Percentiles rank a stretch among this genome's conserved stretches.
Conservation (phyloP, 1,284 basidiomycete genomes). For the Austroboletus niveus region DNA sequence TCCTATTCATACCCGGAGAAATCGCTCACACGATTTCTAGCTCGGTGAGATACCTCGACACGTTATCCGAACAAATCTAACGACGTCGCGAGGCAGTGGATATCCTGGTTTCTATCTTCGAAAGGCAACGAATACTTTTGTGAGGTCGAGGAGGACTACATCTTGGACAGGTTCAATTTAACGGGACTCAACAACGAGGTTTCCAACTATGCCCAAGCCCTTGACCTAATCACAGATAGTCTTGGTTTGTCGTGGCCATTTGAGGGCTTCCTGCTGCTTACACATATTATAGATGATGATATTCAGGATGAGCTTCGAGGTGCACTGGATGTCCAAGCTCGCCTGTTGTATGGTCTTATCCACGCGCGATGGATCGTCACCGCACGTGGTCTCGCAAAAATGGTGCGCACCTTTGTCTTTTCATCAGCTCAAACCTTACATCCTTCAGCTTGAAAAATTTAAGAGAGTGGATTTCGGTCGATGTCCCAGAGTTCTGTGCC, state of each 20-base stretch:
- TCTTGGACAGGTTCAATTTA: constrained; percentile 96
- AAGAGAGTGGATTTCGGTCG: constrained; percentile 95
- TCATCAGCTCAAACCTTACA: constrained; percentile 5
- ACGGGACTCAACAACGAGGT: constrained; percentile 97
- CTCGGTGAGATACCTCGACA: constrained; percentile 38
- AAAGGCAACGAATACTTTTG: constrained; percentile 98
- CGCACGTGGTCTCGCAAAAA: constrained; percentile 88
- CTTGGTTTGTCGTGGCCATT: constrained; percentile 57
- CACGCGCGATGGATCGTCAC: constrained; percentile 98
- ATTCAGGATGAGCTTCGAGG: constrained; percentile 75
- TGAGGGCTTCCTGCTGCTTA: not conserved
- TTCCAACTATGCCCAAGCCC: constrained; percentile 89
- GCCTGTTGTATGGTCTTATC: constrained; percentile 92
- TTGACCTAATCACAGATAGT: constrained; percentile 95
- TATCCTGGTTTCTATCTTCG: constrained; percentile 98
- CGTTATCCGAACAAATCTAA: constrained; percentile 17
- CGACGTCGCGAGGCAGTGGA: constrained; percentile 62
- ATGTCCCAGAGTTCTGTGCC: constrained; percentile 92
- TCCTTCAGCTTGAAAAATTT: constrained; percentile 86
- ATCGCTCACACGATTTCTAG: constrained; percentile 30
- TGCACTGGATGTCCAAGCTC: constrained; percentile 87
- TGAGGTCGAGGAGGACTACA: constrained; percentile 99
- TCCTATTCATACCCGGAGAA: constrained; percentile 6
- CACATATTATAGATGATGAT: constrained; percentile 62
- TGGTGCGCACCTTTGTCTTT: constrained; percentile 56